Base-by-base conservation (phyloP, 2,329 filamentous ascomycete genomes). In the Ascosphaera aggregata region DNA sequence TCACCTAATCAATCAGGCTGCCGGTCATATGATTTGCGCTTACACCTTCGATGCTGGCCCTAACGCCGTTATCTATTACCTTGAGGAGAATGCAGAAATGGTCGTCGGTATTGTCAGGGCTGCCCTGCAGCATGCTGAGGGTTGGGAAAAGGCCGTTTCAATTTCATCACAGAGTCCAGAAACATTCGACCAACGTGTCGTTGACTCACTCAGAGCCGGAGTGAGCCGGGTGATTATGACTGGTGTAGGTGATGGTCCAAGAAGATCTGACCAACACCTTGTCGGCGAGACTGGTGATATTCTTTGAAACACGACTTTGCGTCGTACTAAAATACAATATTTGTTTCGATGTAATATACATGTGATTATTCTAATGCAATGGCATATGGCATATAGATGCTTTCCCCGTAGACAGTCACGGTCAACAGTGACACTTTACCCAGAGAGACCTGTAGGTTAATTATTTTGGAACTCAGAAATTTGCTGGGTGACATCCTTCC, bases 11-110 rank as follows among this genome's bases (percentile, higher is more conserved):
- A 98, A 98, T 54, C 66, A 67, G 40, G 67, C 69, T 18, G 81
- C 79, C 3, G 84, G 81, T 40, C 76, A 73, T 60, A 75, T 71
- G 0, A 69, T 95, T 15, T 84, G 81, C 2, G 89, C 89, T 2
- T 98, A 98, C 58, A 98, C 89, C 0, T 98, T 95, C 51, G 89
- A 98, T 54, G 89, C 89, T 0, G 89, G 89, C 39, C 89, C 89
- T 40, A 98, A 98, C 60, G 84, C 84, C 32, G 91, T 98, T 38
- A 73, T 98, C 38, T 98, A 98, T 65, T 95, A 92, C 54, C 69
- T 85, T 32, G 79, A 85, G 53, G 67, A 85, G 63, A 71, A 92
- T 48, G 68, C 74, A 44, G 66, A 68, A 34, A 58, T 67, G 2
- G 76, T 95, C 2, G 71, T 84, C 0, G 85, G 84, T 7, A 70